Evolutionary conservation across 208 protist species (phyloP), one percentile per base, ranked within the genome.

Genomic region (Acanthamoeba rhysodes): DNA sequence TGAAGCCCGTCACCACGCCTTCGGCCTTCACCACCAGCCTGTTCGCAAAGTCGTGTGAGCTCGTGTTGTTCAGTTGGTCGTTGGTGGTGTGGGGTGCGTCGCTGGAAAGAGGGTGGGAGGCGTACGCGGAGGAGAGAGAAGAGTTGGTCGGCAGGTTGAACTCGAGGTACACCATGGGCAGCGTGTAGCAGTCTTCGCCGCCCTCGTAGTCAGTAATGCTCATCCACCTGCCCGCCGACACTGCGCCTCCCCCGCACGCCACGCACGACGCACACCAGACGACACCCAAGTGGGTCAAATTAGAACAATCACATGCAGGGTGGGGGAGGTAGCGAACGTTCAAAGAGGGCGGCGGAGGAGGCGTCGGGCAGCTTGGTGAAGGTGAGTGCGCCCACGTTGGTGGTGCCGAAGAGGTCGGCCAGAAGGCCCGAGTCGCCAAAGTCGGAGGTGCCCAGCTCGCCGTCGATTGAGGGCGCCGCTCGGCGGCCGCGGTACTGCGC

Each of bases 81-180:
- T n/a, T n/a, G n/a, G n/a, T n/a, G n/a, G n/a, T n/a, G n/a, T n/a
- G n/a, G n/a, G n/a, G n/a, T n/a, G n/a, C n/a, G n/a, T n/a, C n/a
- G n/a, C n/a, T n/a, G n/a, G n/a, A n/a, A n/a, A n/a, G n/a, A n/a
- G n/a, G n/a, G n/a, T n/a, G 10, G 55, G 16, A 59, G 55, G 16
- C 7, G 55, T 20, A 59, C 10, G 16, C 7, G 55, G 16, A 59
- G 55, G 16, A 59, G 55, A 59, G 16, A 59, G 55, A 7, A 59
- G 55, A 7, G 10, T 20, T 59, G 55, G 55, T 59, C 29, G 74
- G 74, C 34, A 82, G 10, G 18, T 20, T 24, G 24, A 82, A 82
- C 29, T 82, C 74, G 48, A 82, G 74, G 24, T 48, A 82, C n/a
- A 82, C 74, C 74, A 82, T 82, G 74, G 74, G 74, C 7, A 82